These are phyloP conservation scores for Narthecium ossifragum DNA, from an alignment of 106 monocot genomes.

Conservation along the genomic window DNA sequence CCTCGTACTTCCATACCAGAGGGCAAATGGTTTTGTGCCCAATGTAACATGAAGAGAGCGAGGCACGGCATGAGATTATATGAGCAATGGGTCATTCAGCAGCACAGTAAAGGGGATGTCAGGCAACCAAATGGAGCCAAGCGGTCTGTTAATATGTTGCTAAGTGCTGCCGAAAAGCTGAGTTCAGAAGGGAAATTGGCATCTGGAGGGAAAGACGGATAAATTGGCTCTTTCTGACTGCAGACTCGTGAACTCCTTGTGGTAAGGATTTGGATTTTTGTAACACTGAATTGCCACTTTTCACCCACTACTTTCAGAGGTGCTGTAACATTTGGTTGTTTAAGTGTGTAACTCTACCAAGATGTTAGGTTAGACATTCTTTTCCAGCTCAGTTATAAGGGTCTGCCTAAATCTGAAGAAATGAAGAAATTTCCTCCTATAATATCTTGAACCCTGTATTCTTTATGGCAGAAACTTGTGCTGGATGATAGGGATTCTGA, in stretches of 20 bases:
- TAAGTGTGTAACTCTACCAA: no score
- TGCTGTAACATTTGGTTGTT: no score
- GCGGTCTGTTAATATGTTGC: constrained; percentile 29
- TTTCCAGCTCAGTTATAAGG: no score
- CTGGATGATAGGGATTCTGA: no score
- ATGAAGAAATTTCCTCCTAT: constrained; percentile 74
- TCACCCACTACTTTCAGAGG: no score
- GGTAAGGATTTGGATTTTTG: neutral
- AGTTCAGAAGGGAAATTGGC: constrained; percentile 18
- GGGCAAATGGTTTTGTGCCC: constrained; percentile 56
- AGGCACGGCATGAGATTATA: constrained; percentile 57
- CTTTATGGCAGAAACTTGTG: no score
- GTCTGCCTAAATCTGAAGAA: no score
- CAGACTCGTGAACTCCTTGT: neutral
- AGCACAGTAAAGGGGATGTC: constrained; percentile 27
- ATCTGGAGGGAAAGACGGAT: neutral
- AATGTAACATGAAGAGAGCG: constrained; percentile 44
- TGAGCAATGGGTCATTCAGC: constrained; percentile 35
- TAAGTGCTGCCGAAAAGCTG: constrained; percentile 45
- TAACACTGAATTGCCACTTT: neutral
- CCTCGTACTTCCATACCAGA: constrained; percentile 38
- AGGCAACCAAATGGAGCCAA: constrained; percentile 11
- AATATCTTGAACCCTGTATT: no score
- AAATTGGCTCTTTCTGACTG: no score
- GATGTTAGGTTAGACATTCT: no score